These are phyloP conservation scores for Zoysia japonica DNA, from an alignment of 176 grass and related monocot species.

Conservation along the genomic window DNA sequence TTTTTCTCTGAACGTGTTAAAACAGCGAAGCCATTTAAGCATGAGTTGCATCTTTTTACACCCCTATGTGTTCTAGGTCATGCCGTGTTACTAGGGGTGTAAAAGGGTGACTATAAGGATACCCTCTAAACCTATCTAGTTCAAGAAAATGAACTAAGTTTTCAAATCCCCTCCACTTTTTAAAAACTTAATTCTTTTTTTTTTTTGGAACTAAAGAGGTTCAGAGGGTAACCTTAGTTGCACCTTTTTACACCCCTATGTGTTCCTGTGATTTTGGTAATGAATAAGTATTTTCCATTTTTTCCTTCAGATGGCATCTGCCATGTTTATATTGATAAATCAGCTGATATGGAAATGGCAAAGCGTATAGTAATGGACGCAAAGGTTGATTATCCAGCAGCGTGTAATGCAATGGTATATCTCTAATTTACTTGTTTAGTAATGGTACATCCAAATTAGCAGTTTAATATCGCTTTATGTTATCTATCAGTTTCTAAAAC, in stretches of 20 bases:
- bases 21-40: not conserved
- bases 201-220: too few species aligned
- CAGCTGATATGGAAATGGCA: slow-evolving; percentile 93
- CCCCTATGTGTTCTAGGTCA: too few species aligned
- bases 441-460: slow-evolving; percentile 38
- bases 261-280: not conserved
- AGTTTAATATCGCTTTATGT: not conserved
- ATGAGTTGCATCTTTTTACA: not conserved
- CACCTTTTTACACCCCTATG: too few species aligned
- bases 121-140: too few species aligned
- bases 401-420: slow-evolving; percentile 94
- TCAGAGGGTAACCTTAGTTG: too few species aligned
- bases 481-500: not conserved
- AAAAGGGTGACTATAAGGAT: too few species aligned
- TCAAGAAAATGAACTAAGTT: too few species aligned
- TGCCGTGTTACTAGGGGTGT: too few species aligned
- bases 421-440: slow-evolving; percentile 14
- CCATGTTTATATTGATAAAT: slow-evolving; percentile 99
- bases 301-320: slow-evolving; percentile 83
- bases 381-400: slow-evolving; percentile 97
- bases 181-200: too few species aligned
- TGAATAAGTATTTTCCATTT: slow-evolving; percentile 15
- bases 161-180: too few species aligned
- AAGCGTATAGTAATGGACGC: slow-evolving; percentile 85
- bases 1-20: slow-evolving; percentile 3